Evolutionary conservation across 2,329 filamentous ascomycete genomes (phyloP).

Genomic region (Phaeoacremonium minimum): DNA sequence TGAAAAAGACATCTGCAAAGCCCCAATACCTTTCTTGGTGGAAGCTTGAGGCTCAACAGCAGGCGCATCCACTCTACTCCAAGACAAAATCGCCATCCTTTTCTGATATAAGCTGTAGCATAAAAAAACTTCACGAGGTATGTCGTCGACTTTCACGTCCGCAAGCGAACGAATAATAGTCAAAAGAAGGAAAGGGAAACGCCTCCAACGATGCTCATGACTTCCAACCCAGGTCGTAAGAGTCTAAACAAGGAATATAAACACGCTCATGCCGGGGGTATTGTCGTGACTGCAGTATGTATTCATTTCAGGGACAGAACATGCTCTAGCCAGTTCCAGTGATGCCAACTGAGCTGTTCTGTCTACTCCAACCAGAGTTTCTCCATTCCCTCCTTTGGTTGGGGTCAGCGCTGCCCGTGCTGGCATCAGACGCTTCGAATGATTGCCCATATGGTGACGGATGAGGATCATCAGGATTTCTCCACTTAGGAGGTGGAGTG

Average conservation of each 20-base stretch:
- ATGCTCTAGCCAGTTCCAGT: conserved; percentile 33
- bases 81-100: too few species aligned
- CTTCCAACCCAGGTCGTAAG: conserved; percentile 9
- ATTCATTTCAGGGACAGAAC: conserved; percentile 1
- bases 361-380: conserved; percentile 51
- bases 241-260: conserved; percentile 7
- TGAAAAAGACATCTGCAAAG: too few species aligned
- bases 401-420: conserved; percentile 32
- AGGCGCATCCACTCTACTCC: too few species aligned
- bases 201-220: conserved; percentile 28
- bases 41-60: too few species aligned
- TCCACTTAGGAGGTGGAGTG: conserved; percentile 45
- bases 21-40: too few species aligned
- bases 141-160: too few species aligned
- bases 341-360: conserved; percentile 43
- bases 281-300: background rate
- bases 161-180: too few species aligned
- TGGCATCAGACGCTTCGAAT: conserved; percentile 38
- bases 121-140: too few species aligned
- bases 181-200: conserved; percentile 18
- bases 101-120: too few species aligned
- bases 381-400: conserved; percentile 51
- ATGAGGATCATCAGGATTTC: conserved; percentile 38
- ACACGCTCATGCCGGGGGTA: conserved; percentile 2
- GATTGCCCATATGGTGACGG: conserved; percentile 40